A percentile compares a stretch with the other conserved stretches of the same genome.
phyloP scores from a whole-genome alignment of 257 asterid species.

The Gentiana dahurica region DNA sequence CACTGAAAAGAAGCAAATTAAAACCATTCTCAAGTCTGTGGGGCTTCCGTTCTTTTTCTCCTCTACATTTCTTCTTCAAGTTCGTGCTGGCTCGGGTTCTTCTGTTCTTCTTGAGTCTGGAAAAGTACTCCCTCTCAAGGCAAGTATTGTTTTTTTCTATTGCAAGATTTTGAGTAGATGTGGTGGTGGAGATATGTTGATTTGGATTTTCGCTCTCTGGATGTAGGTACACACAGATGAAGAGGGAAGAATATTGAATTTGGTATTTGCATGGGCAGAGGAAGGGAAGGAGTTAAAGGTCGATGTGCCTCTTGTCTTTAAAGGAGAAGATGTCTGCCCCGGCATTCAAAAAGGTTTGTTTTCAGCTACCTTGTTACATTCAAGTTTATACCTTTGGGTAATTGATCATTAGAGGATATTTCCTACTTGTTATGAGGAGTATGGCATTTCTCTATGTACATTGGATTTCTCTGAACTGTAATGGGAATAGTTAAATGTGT shows the following conservation, averaged over 20 bases:
- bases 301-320: conserved; percentile 71
- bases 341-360: conserved; percentile 80
- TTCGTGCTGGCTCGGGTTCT: conserved; percentile 88
- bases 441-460: background rate
- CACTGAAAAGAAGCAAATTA: conserved; percentile 81
- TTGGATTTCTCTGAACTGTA: background rate
- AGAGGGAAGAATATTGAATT: conserved; percentile 70
- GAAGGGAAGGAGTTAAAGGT: conserved; percentile 69
- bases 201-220: conserved; percentile 1
- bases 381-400: background rate
- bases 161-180: too few relatives aligned
- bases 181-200: background rate
- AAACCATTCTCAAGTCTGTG: conserved; percentile 53
- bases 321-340: conserved; percentile 79
- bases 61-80: conserved; percentile 80
- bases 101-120: conserved; percentile 54
- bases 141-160: conserved; percentile 10
- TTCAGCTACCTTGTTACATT: background rate
- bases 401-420: background rate
- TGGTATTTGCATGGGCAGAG: conserved; percentile 97
- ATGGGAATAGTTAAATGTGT: too few relatives aligned
- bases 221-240: conserved; percentile 61
- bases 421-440: background rate
- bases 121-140: conserved; percentile 87
- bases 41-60: conserved; percentile 63